Conservation (phyloP, 129 eudicot species). For the Pittosporum tobira region DNA sequence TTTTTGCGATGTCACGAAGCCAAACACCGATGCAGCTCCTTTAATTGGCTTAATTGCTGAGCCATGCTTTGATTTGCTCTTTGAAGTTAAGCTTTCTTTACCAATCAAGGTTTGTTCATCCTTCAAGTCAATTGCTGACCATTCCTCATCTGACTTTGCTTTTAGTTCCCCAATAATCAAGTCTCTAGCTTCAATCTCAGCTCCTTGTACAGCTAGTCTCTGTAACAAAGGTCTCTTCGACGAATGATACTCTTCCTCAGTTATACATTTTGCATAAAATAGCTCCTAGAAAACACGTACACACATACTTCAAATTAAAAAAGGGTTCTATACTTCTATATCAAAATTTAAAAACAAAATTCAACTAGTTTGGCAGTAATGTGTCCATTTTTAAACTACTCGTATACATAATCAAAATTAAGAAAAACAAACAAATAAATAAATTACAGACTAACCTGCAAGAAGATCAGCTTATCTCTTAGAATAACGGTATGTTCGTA, state of each 20-base stretch:
- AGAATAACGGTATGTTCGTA: conserved; percentile 54
- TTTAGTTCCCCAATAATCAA: conserved; percentile 38
- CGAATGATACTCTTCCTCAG: conserved; percentile 87
- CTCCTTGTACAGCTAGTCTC: conserved; percentile 86
- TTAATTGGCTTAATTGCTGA: conserved; percentile 48
- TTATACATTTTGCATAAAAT: conserved; percentile 71
- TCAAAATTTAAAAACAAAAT: not conserved
- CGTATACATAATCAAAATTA: no score
- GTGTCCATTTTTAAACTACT: no score
- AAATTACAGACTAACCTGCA: conserved; percentile 51
- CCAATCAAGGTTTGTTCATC: conserved; percentile 33
- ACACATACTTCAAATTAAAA: not conserved
- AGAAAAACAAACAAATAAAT: not conserved
- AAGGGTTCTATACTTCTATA: not conserved
- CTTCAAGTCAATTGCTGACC: conserved; percentile 77
- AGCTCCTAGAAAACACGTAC: conserved; percentile 50
- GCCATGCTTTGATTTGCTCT: conserved; percentile 37
- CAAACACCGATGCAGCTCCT: conserved; percentile 46
- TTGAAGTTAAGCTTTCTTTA: conserved; percentile 27
- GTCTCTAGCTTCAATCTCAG: conserved; percentile 55
- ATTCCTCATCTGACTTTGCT: conserved; percentile 42
- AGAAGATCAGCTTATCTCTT: conserved; percentile 78
- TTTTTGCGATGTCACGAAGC: conserved; percentile 44
- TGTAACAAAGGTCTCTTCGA: conserved; percentile 85
- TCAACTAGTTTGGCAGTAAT: no score